Evolutionary conservation across 345 rosid genomes (phyloP), one percentile per base, ranked within the genome.

Genomic region (Conringia planisiliqua): DNA sequence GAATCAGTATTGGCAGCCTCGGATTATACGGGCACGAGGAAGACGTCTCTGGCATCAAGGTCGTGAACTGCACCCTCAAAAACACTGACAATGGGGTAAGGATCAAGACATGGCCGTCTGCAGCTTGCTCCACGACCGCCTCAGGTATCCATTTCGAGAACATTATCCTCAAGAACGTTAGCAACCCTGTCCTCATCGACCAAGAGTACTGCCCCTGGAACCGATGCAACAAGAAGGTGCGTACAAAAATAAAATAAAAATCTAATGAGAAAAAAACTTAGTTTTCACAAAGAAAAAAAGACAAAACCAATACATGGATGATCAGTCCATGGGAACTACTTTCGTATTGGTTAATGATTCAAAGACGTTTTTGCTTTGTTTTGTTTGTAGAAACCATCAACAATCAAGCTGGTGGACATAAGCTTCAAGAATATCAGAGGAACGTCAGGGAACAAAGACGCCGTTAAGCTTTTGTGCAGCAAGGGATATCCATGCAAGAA

Each of bases 151-250:
- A 76, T 54, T 92, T 85, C 71, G 50, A 75, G 26, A 76, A 90
- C 64, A 78, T 92, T 8, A 0, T 83, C 20, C 85, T 90, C 83
- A 56, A 81, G 5, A 74, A 80, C 26, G 97, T 92, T 51, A 78
- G 70, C 67, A 79, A 81, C 65, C 97, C 97, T 33, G 85, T 92
- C 62, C 65, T 90, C 58, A 87, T 92, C 16, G 88, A 92, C 77
- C 97, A 92, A 29, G 78, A 74, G 60, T 74, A 74, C 67, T 74
- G 78, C 72, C 78, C 72, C 0, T 66, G 72, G 72, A 75, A 74
- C 72, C 78, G 29, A 35, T 74, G 78, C 78, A 57, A 74, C 66
- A 66, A 66, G 60, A 17, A 66, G 27, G 78, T 74, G 39, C 30
- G 40, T 74, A 10, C 16, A 43, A 18, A 17, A 17, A 55, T 13